These are phyloP conservation scores for Mycena chlorophos DNA, from an alignment of 768 basidiomycete species.

Conservation along the genomic window DNA sequence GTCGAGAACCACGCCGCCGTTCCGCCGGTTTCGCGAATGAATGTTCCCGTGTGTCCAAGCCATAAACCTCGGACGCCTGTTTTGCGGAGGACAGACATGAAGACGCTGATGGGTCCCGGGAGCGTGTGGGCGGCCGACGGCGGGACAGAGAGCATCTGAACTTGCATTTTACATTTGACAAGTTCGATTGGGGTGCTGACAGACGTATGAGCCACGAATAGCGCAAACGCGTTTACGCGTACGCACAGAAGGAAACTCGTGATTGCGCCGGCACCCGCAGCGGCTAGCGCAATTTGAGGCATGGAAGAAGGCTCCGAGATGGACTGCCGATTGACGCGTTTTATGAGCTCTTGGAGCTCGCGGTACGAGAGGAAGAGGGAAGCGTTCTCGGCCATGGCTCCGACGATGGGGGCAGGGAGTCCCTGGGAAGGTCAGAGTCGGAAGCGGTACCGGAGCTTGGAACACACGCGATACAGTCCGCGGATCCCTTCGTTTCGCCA, in stretches of 20 bases:
- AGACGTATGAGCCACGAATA: slow-evolving; percentile 4
- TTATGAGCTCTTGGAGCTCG: slow-evolving; percentile 68
- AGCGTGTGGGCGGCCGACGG: slow-evolving; percentile 32
- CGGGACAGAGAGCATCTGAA: slow-evolving; percentile 65
- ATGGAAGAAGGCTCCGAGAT: slow-evolving; percentile 54
- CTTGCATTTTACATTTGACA: slow-evolving; percentile 92
- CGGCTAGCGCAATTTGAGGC: slow-evolving; percentile 73
- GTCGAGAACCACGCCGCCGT: slow-evolving; percentile 84
- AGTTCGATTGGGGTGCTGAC: slow-evolving; percentile 82
- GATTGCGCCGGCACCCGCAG: slow-evolving; percentile 81
- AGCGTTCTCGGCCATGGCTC: slow-evolving; percentile 94
- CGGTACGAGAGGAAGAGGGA: slow-evolving; percentile 85
- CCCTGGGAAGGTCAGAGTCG: slow-evolving; percentile 51
- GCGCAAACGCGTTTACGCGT: background rate
- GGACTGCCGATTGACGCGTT: slow-evolving; percentile 37
- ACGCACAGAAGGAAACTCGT: slow-evolving; percentile 88
- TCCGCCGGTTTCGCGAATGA: slow-evolving; percentile 87
- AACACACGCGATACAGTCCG: slow-evolving; percentile 83
- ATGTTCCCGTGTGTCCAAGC: slow-evolving; percentile 83
- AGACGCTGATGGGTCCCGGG: slow-evolving; percentile 69
- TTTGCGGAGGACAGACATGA: slow-evolving; percentile 53
- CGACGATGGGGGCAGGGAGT: slow-evolving; percentile 88
- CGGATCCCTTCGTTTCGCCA: slow-evolving; percentile 78
- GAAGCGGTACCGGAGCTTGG: background rate
- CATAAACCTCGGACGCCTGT: slow-evolving; percentile 73